Evolutionary conservation across 2,329 filamentous ascomycete species (phyloP).

Genomic region (Xylariaceae sp.): DNA sequence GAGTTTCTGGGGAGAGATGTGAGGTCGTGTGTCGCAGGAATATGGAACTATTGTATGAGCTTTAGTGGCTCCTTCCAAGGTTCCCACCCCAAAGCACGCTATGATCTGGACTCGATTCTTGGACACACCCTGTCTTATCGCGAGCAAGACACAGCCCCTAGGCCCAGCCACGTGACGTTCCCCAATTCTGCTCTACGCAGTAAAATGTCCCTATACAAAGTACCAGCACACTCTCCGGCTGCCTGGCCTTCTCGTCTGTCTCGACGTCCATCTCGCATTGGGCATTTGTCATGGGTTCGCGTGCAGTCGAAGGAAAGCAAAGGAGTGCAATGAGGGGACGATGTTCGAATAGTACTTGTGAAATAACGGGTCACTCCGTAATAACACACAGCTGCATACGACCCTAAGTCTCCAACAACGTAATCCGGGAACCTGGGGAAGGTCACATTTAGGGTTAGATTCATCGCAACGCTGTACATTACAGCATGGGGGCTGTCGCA

Average conservation of each 20-base stretch:
- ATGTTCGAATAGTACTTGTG: neutral
- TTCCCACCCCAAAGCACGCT: slow-evolving; percentile 12
- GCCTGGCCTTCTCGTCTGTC: neutral
- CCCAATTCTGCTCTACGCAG: neutral
- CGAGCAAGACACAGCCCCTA: slow-evolving; percentile 18
- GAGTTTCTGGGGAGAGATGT: slow-evolving; percentile 2
- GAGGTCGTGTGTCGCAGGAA: slow-evolving; percentile 18
- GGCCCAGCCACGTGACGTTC: slow-evolving; percentile 20
- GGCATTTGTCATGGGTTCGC: slow-evolving; percentile 1
- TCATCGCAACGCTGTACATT: slow-evolving; percentile 15
- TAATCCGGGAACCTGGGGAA: slow-evolving; percentile 28
- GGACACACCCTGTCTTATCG: slow-evolving; percentile 14
- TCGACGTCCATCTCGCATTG: neutral
- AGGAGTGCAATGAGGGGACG: neutral
- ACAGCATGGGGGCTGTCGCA: slow-evolving; percentile 8
- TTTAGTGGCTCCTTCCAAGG: slow-evolving; percentile 17
- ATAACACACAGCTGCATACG: slow-evolving; percentile 9
- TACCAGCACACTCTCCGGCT: slow-evolving; percentile 2
- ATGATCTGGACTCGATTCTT: slow-evolving; percentile 11
- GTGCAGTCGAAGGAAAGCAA: neutral
- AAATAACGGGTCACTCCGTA: slow-evolving; percentile 9
- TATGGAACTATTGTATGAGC: slow-evolving; percentile 14
- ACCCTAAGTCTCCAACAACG: slow-evolving; percentile 10
- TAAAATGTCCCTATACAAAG: neutral
- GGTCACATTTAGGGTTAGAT: slow-evolving; percentile 24